Percentiles rank a stretch among this genome's conserved stretches.
These are phyloP conservation scores for Chytriomyces confervae DNA, from an alignment of 192 early-diverging fungal genomes.

Conservation along the genomic window DNA sequence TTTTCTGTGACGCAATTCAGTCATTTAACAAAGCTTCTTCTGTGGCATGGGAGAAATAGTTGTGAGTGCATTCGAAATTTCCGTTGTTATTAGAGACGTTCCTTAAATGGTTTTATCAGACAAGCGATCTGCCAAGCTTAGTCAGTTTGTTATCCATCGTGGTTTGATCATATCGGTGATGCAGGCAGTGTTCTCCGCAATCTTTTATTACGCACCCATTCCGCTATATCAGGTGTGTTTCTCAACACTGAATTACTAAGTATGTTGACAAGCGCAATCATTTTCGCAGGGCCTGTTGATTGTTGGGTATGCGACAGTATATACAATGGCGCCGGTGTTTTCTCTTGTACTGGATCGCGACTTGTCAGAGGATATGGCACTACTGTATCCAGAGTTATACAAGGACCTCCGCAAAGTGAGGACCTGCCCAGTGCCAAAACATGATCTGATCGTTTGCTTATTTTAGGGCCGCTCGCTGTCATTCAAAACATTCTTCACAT, in stretches of 20 bases:
- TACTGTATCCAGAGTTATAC: slow-evolving; percentile 93
- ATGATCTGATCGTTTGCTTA: neutral
- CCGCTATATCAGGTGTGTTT: slow-evolving; percentile 78
- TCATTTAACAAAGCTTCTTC: slow-evolving; percentile 79
- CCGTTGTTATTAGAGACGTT: slow-evolving; percentile 58
- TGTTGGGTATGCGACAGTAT: slow-evolving; percentile 94
- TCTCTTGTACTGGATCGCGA: slow-evolving; percentile 93
- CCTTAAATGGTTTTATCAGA: slow-evolving; percentile 24
- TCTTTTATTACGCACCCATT: slow-evolving; percentile 98
- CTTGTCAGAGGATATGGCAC: slow-evolving; percentile 84
- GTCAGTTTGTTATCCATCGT: slow-evolving; percentile 97
- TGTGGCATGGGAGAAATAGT: slow-evolving; percentile 96
- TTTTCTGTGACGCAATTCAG: slow-evolving; percentile 91
- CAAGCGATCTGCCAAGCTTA: slow-evolving; percentile 88
- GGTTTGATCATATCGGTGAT: slow-evolving; percentile 97
- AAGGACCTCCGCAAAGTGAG: slow-evolving; percentile 85
- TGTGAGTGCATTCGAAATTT: slow-evolving; percentile 56
- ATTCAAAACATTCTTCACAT: slow-evolving; percentile 91
- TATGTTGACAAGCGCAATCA: slow-evolving; percentile 21
- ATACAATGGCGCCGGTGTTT: slow-evolving; percentile 97
- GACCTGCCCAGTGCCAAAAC: neutral
- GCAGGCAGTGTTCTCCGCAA: slow-evolving; percentile 94
- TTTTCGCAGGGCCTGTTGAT: slow-evolving; percentile 55
- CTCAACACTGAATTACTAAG: neutral
- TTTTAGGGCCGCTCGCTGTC: slow-evolving; percentile 82